These are phyloP conservation scores for Sordariomycetes sp. DNA, from an alignment of 2,329 filamentous ascomycete genomes.

Conservation along the genomic window DNA sequence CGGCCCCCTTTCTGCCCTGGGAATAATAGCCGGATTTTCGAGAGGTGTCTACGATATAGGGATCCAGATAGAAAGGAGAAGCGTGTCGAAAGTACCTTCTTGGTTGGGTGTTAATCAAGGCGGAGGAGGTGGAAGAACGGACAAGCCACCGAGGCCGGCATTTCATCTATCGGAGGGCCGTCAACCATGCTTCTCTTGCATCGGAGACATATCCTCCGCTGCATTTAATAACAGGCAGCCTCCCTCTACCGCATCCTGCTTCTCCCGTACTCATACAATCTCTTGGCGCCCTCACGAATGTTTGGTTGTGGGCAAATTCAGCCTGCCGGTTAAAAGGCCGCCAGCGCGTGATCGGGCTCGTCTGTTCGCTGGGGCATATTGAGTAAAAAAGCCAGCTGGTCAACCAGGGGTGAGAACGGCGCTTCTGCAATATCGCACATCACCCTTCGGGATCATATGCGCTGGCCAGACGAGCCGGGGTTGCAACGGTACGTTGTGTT, in stretches of 20 bases:
- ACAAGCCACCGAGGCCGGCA: background rate
- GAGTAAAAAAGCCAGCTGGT: background rate
- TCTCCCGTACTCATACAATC: background rate
- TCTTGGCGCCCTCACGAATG: background rate
- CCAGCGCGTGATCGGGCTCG: constrained; percentile 2
- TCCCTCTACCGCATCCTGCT: background rate
- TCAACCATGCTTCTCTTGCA: background rate
- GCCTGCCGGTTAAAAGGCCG: constrained; percentile 4
- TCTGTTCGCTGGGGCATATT: background rate
- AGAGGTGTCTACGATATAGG: background rate
- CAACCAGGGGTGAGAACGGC: background rate
- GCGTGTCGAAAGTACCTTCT: background rate
- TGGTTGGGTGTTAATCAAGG: background rate
- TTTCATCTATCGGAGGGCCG: background rate
- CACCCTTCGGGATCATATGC: background rate
- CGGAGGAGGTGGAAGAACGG: background rate
- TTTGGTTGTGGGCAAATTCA: constrained; percentile 1
- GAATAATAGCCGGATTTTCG: constrained; percentile 1
- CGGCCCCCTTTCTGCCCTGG: background rate
- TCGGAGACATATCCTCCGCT: background rate
- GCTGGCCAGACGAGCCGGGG: background rate
- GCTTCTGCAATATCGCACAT: background rate
- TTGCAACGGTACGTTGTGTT: background rate
- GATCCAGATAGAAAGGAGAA: no score
- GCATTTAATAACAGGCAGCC: background rate